Conservation (phyloP, 306 rosid species). For the Lathyrus aphaca region DNA sequence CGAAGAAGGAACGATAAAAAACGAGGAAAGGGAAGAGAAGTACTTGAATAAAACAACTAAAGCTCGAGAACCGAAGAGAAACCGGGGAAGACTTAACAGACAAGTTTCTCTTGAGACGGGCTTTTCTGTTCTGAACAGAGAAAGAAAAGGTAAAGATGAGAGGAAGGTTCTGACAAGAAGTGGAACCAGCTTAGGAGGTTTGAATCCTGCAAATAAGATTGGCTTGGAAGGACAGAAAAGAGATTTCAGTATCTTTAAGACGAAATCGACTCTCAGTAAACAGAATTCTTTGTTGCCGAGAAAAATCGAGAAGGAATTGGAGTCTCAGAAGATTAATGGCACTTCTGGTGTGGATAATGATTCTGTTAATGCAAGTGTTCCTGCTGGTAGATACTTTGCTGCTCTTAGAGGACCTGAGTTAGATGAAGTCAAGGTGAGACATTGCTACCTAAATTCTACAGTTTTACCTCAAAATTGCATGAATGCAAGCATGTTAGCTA, state of each 20-base stretch:
- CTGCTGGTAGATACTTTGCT: constrained; percentile 84
- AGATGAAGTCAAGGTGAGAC: constrained; percentile 80
- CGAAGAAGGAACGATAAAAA: constrained; percentile 33
- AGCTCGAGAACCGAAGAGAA: constrained; percentile 47
- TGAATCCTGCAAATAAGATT: constrained; percentile 49
- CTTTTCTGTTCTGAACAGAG: constrained; percentile 56
- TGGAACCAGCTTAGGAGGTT: constrained; percentile 71
- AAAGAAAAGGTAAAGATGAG: constrained; percentile 53
- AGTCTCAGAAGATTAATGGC: constrained; percentile 47
- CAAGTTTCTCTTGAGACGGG: constrained; percentile 85
- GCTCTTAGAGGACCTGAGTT: constrained; percentile 92
- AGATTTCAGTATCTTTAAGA: constrained; percentile 73
- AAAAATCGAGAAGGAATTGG: constrained; percentile 54
- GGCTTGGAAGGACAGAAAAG: constrained; percentile 63
- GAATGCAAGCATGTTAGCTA: neutral
- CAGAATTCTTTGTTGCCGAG: constrained; percentile 77
- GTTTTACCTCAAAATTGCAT: constrained; percentile 11
- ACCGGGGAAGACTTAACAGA: constrained; percentile 50
- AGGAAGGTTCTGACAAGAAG: constrained; percentile 58
- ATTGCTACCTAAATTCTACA: neutral
- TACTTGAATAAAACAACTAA: constrained; percentile 38
- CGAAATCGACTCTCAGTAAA: constrained; percentile 62
- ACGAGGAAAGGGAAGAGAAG: constrained; percentile 41
- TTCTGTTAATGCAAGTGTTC: constrained; percentile 64
- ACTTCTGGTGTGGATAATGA: constrained; percentile 50